A percentile compares a stretch with the other conserved stretches of the same genome.
Conservation (phyloP, 2,329 filamentous ascomycete species). For the Ceratocystis papillata region DNA sequence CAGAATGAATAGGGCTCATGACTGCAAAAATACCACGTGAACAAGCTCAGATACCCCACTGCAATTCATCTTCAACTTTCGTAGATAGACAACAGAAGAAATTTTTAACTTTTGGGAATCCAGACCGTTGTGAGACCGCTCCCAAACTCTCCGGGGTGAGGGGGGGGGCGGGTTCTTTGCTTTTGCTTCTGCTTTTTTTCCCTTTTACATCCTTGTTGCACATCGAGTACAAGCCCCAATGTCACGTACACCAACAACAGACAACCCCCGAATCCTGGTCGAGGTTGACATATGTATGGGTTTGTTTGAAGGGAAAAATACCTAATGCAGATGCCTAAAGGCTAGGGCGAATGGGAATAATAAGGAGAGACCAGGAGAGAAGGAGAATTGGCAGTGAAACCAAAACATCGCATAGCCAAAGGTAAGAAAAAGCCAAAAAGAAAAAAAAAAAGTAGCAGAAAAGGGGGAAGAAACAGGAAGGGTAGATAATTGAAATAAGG, state of each 20-base stretch:
- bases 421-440: slow-evolving; percentile 11
- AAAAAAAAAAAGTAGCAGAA: slow-evolving; percentile 23
- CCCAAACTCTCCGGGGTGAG: not conserved
- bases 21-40: not conserved
- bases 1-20: not conserved
- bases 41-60: not conserved
- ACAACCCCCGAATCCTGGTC: not conserved
- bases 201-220: not conserved
- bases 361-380: too few species aligned
- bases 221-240: not conserved
- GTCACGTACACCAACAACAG: not conserved
- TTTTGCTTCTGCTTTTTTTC: not conserved
- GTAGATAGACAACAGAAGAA: too few species aligned
- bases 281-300: not conserved
- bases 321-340: too few species aligned
- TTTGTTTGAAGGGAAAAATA: too few species aligned
- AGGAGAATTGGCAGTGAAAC: too few species aligned
- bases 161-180: not conserved
- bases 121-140: not conserved
- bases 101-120: not conserved
- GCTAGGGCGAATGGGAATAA: too few species aligned
- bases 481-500: slow-evolving; percentile 13
- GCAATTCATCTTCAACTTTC: not conserved
- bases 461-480: slow-evolving; percentile 28
- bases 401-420: not conserved